phyloP scores from a whole-genome alignment of 2,329 filamentous ascomycete genomes.

The Colletotrichum sp. region DNA sequence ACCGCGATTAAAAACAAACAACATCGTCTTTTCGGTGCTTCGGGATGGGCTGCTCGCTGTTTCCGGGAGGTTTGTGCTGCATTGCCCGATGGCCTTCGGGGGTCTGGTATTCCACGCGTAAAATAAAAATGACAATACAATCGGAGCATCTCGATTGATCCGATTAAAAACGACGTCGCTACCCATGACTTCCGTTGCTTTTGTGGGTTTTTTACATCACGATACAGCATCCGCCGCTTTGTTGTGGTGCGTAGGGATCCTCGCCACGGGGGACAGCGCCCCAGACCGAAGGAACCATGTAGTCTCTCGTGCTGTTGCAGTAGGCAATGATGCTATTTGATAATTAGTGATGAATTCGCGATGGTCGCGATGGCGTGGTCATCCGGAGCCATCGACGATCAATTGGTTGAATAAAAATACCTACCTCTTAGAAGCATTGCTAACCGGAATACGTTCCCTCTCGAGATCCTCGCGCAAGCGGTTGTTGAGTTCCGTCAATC shows the following conservation, averaged over 20 bases:
- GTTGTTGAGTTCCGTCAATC: constrained; percentile 96
- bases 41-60: constrained; percentile 7
- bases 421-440: constrained; percentile 88
- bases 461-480: constrained; percentile 95
- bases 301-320: constrained; percentile 97
- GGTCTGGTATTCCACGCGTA: constrained; percentile 17
- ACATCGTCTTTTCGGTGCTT: background rate
- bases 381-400: background rate
- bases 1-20: background rate
- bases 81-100: constrained; percentile 11
- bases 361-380: background rate
- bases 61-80: constrained; percentile 1
- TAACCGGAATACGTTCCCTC: constrained; percentile 92
- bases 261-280: constrained; percentile 92
- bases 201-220: constrained; percentile 75
- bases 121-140: constrained; percentile 15
- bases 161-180: background rate
- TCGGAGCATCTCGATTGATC: background rate
- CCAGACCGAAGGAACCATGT: constrained; percentile 99
- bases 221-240: constrained; percentile 89
- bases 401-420: constrained; percentile 29
- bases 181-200: background rate
- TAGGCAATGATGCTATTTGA: constrained; percentile 86
- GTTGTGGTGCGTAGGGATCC: constrained; percentile 97
- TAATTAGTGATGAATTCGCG: background rate